Evolutionary conservation across 768 basidiomycete species (phyloP), one percentile per base, ranked within the genome.

Genomic region (Amanita jacksonii): DNA sequence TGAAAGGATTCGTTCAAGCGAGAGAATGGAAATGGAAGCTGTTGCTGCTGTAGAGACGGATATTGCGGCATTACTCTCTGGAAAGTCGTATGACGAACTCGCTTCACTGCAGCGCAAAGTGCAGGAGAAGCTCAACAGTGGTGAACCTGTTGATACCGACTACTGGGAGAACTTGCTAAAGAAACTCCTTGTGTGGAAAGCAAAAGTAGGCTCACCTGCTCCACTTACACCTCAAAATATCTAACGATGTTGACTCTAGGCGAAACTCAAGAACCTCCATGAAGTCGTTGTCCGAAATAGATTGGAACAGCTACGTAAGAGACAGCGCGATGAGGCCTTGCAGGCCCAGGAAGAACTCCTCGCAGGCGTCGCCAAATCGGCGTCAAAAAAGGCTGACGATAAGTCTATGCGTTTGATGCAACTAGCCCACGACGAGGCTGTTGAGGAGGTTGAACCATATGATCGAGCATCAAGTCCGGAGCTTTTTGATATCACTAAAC

Each of bases 251-350:
- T 7, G 45, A 37, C 46, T 18, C 38, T 12, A 94, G 91, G 85
- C 91, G 5, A 96, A 93, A 57, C 72, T 99, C 31, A 88, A 89
- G 60, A 76, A 73, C 53, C 70, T 98, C 41, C 96, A 99, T 56
- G 92, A 98, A 67, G 85, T 98, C 22, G 93, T 98, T 8, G 88
- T 99, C 41, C 82, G 88, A 45, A 99, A 99, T 59, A 78, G 96
- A 33, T 69, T 99, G 10, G 96, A 98, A 56, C 92, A 98, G 55
- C 77, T 99, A 40, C 86, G 96, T 43, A 92, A 92, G 61, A 77
- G 84, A 41, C 96, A 99, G 63, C 76, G 96, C 46, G 94, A 98
- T 54, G 96, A 98, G 60, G 96, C 96, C 3, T 60, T 93, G 38
- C 86, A 87, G 52, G 91, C 92, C 0, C 91, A 96, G 55, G 85